Base-by-base conservation (phyloP, 179 eudicot genomes). In the Amaranthus tricolor region DNA sequence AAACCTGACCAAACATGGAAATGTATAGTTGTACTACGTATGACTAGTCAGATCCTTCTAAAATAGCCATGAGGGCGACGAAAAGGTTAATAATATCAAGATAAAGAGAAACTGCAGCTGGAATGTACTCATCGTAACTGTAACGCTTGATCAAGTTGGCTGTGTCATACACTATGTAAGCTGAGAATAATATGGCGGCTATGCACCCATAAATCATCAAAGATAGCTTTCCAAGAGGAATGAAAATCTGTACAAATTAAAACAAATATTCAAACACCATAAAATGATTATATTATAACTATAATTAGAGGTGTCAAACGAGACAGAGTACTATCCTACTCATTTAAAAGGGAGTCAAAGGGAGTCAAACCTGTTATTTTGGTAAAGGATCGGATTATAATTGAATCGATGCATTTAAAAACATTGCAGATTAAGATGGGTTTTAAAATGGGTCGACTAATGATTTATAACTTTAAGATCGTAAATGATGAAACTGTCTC, bases 21-120 rank as follows among this genome's bases (percentile, higher is more conserved):
- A 24, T 24, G 21, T 64, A 12, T 1, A 44, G 1, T 14, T 20
- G 45, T 17, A 51, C 7, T 62, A 55, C 58, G 5, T 5, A 4
- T 13, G 6, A 19, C 14, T 64, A 44, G n/a, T 76, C 78, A 3
- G 74, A 53, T 11, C 78, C 87, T 16, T 70, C 76, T 0, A 82
- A 5, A 9, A 76, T 55, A 56, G 85, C 24, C 45, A 88, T 82
- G 43, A 87, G 17, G n/a, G 83, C 71, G n/a, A 85, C 64, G 68
- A 90, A 90, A 47, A 90, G 86, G 75, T 85, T 85, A 74, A 90
- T 16, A 14, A 86, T 85, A 81, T 90, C 90, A 0, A 87, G 71
- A 70, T 82, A 90, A 60, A 90, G 92, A 9, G 80, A 44, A 43
- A 70, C 74, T 5, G 92, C 85, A 24, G 92, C 96, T 12, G 73